Evolutionary conservation across 345 rosid species (phyloP), one percentile per base, ranked within the genome.

Genomic region (Hypericum perforatum): DNA sequence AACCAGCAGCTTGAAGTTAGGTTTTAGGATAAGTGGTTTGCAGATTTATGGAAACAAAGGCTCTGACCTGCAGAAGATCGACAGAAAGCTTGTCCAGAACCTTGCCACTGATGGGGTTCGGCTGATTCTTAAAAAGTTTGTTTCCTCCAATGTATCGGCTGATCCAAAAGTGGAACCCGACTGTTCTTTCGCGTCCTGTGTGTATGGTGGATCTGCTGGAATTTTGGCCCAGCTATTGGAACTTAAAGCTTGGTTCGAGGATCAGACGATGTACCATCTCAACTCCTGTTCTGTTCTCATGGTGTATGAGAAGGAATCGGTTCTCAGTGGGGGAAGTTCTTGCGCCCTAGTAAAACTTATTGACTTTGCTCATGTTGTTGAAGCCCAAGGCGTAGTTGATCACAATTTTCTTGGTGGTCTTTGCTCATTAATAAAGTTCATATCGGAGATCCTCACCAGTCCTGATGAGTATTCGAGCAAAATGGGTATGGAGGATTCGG

Each of bases 351-450:
- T 86, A 8, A 88, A 84, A 65, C 97, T 94, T 41, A 69, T 92
- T 38, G 99, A 92, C 78, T 92, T 92, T 63, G 95, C 99, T 54
- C 99, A 92, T 70, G 91, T 84, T 50, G 36, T 63, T 58, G 99
- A 89, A 54, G 95, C 85, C 39, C 64, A 51, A n/a, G 99, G 87
- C 14, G 77, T 84, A 57, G 85, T 92, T 15, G 95, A 92, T 76
- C 97, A 89, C 63, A 92, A 92, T 74, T 89, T 87, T 80, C 63
- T 89, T 66, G 99, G 99, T 37, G 97, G 97, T 39, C 82, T 89
- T 15, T 88, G 95, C 70, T 92, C 97, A 51, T 68, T 89, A 53
- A 89, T 89, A 51, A 85, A 86, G 68, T 74, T 85, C 58, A 61
- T 92, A 56, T 84, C 87, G 11, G 85, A 79, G 65, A 72, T 84